Percentiles rank a stretch among this genome's conserved stretches.
Conservation (phyloP, 1,284 basidiomycete genomes). For the Tylopilus sp. region DNA sequence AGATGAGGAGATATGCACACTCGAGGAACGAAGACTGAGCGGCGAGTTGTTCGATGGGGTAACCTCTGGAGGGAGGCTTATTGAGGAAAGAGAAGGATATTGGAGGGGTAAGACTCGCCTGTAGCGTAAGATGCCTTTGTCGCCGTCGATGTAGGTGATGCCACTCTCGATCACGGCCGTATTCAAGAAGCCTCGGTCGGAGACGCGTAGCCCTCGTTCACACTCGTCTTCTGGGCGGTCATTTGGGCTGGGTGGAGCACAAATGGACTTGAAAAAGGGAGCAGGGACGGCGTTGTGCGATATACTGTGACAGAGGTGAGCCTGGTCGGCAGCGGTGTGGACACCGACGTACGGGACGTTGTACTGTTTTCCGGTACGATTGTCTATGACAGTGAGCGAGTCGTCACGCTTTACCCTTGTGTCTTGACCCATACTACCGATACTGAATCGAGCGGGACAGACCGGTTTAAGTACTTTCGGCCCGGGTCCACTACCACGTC, state of each 20-base stretch:
- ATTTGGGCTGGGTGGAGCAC: conserved; percentile 49
- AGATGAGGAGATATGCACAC: conserved; percentile 81
- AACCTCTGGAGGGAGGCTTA: conserved; percentile 57
- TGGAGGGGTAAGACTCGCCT: conserved; percentile 41
- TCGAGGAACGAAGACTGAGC: conserved; percentile 76
- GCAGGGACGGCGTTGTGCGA: conserved; percentile 73
- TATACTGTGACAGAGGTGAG: conserved; percentile 49
- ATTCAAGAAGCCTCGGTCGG: conserved; percentile 81
- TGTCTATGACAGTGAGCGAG: conserved; percentile 71
- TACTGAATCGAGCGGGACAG: neutral
- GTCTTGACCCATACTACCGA: conserved; percentile 27
- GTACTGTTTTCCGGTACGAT: conserved; percentile 79
- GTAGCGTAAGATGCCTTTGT: conserved; percentile 75
- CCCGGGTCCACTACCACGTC: neutral
- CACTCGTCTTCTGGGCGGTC: conserved; percentile 83
- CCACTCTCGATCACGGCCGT: conserved; percentile 78
- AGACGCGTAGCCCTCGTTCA: conserved; percentile 70
- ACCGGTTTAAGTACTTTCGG: conserved; percentile 12
- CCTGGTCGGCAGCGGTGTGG: too few species aligned
- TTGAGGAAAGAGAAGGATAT: neutral
- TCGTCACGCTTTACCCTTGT: conserved; percentile 30
- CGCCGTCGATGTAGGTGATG: conserved; percentile 88
- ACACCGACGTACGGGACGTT: conserved; percentile 59
- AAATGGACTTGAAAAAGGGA: conserved; percentile 75
- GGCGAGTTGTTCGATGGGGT: conserved; percentile 88